phyloP scores from a whole-genome alignment of 805 yeast species.

The Ogataea paraovalis region DNA sequence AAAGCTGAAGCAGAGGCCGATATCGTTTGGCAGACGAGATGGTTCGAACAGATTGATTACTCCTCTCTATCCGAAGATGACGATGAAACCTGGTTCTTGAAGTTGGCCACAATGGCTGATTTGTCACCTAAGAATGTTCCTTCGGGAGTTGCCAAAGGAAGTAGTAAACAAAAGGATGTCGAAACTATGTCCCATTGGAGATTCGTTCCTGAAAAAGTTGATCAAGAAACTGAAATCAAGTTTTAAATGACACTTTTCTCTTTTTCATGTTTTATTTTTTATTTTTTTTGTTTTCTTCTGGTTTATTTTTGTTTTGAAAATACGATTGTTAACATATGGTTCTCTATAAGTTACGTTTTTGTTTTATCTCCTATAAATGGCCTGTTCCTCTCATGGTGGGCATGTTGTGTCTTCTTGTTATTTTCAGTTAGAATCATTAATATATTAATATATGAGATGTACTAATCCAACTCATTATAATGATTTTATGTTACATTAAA shows the following conservation, averaged over 20 bases:
- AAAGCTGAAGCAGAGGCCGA: slow-evolving; percentile 66
- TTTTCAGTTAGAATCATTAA: background rate
- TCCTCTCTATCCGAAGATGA: slow-evolving; percentile 22
- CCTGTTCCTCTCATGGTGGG: no score
- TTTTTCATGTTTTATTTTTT: no score
- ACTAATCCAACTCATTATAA: no score
- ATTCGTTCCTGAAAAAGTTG: slow-evolving; percentile 51
- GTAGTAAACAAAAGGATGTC: slow-evolving; percentile 46
- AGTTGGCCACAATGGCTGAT: slow-evolving; percentile 44
- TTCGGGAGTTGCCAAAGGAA: slow-evolving; percentile 48
- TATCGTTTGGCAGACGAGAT: slow-evolving; percentile 69
- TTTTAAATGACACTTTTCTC: slow-evolving; percentile 26
- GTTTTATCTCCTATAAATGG: no score
- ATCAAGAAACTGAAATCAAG: slow-evolving; percentile 54
- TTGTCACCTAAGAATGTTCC: slow-evolving; percentile 63
- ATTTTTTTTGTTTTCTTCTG: no score
- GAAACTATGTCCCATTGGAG: slow-evolving; percentile 64
- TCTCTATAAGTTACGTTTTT: no score
- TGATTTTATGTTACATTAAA: no score
- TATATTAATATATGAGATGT: no score
- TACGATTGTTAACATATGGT: no score
- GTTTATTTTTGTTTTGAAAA: background rate
- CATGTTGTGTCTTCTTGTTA: background rate
- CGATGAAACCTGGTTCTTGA: slow-evolving; percentile 35
- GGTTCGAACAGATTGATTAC: slow-evolving; percentile 61